Evolutionary conservation across 768 basidiomycete genomes (phyloP), one percentile per base, ranked within the genome.

Genomic region (Russula griseocarnosa): DNA sequence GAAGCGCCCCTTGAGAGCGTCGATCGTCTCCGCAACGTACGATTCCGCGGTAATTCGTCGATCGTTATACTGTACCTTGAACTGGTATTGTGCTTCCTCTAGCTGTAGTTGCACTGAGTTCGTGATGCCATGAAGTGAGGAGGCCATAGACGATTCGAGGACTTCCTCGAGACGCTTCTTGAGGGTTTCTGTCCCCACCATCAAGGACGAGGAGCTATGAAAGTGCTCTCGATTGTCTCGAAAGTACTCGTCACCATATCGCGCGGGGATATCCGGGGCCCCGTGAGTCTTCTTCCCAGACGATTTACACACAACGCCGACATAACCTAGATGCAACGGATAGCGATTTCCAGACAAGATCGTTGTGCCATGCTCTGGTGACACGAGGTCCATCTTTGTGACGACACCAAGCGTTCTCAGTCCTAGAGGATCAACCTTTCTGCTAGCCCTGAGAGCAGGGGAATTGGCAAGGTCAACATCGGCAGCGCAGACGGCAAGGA

Each of bases 391-490:
- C 97, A 99, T 98, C 81, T 99, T 99, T 24, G 97, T 99, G 49
- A 99, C 82, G 18, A 99, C 97, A 32, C 97, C 97, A 68, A 99
- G 94, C 1, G 97, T 99, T 28, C 97, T 86, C 60, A 95, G 78
- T 18, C 97, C 97, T 18, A 99, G 79, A 3, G 96, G 96, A 72
- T 99, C 97, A 4, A 98, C 92, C 67, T 90, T 88, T 47, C 95
- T 82, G 74, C 93, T 95, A 0, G 97, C 94, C 55, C 94, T 82
- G 55, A 99, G 78, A 0, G 97, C 97, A 8, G 97, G 95, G 0
- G 94, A 97, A 74, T 99, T 99, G 65, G 97, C 97, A 14, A 99
- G 82, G 77, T 99, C 97, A 60, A 99, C 97, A 73, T 99, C 95
- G 9, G 97, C 97, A 9, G 97, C 92, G 73, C 97, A 99, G 20